phyloP scores from a whole-genome alignment of 257 asterid genomes.

The Solanum appendiculatum region DNA sequence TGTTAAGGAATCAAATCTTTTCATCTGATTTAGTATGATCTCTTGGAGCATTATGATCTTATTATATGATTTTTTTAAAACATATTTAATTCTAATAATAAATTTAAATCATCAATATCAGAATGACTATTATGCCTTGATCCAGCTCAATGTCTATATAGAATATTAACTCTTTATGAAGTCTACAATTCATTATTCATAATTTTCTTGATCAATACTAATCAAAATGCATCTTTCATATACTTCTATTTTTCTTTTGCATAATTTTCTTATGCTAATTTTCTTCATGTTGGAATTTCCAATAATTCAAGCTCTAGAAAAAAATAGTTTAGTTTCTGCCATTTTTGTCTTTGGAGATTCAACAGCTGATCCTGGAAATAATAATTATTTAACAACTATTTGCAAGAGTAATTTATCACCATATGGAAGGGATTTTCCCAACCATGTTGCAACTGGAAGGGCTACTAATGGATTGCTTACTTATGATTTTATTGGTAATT shows the following conservation, averaged over 20 bases:
- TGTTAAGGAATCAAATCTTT: too few species aligned
- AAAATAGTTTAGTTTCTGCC: slow-evolving; percentile 10
- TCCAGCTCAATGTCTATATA: too few species aligned
- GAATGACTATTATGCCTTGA: too few species aligned
- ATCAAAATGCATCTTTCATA: neutral
- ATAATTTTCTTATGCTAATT: too few species aligned
- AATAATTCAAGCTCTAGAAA: neutral
- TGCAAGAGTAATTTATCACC: slow-evolving; percentile 58
- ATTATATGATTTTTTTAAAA: too few species aligned
- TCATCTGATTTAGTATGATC: too few species aligned
- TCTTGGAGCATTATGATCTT: too few species aligned
- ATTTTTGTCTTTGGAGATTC: slow-evolving; percentile 72
- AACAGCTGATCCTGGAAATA: slow-evolving; percentile 72
- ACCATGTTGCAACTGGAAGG: slow-evolving; percentile 59
- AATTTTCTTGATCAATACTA: too few species aligned
- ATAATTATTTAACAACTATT: slow-evolving; percentile 38
- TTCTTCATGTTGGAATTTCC: neutral
- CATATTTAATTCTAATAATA: too few species aligned
- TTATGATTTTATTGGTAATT: slow-evolving; percentile 50
- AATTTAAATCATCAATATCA: too few species aligned
- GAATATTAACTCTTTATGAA: too few species aligned
- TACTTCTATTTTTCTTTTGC: neutral
- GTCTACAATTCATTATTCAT: too few species aligned
- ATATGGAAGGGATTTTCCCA: slow-evolving; percentile 57
- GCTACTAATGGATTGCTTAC: slow-evolving; percentile 64